These are phyloP conservation scores for Candida peoriensis DNA, from an alignment of 805 yeast genomes.

Conservation along the genomic window DNA sequence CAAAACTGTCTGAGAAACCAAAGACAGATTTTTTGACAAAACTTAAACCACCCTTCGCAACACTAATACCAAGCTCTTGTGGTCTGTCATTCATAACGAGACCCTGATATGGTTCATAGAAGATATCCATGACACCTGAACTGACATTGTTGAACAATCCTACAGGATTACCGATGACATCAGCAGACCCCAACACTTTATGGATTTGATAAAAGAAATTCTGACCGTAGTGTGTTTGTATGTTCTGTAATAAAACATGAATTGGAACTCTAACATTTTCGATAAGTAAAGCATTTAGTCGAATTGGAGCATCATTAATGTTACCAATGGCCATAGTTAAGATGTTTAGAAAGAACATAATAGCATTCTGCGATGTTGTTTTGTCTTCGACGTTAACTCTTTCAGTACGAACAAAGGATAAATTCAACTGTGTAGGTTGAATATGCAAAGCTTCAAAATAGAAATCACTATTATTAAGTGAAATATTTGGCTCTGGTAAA, in stretches of 20 bases:
- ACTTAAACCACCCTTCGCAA: constrained; percentile 94
- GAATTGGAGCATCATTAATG: constrained; percentile 93
- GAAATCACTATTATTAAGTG: constrained; percentile 59
- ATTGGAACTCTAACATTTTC: constrained; percentile 88
- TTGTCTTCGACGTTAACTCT: constrained; percentile 62
- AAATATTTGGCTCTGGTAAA: constrained; percentile 64
- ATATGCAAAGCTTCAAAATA: constrained; percentile 90
- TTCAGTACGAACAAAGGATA: constrained; percentile 90
- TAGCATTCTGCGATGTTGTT: constrained; percentile 54
- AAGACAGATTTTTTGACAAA: constrained; percentile 92
- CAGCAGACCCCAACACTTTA: constrained; percentile 93
- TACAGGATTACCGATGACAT: constrained; percentile 94
- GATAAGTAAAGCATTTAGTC: constrained; percentile 77
- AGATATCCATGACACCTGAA: constrained; percentile 93
- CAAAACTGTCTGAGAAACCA: constrained; percentile 90
- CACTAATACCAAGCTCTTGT: constrained; percentile 88
- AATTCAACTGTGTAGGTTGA: constrained; percentile 84
- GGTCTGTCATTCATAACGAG: constrained; percentile 92
- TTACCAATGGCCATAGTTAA: constrained; percentile 96
- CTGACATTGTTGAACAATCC: constrained; percentile 90
- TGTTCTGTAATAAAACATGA: constrained; percentile 62
- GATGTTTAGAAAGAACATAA: constrained; percentile 76
- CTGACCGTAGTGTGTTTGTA: constrained; percentile 84
- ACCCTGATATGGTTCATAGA: constrained; percentile 97
- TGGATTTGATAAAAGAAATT: constrained; percentile 89